phyloP scores from a whole-genome alignment of 1,139 yeast species.

The Hansenula anomala region DNA sequence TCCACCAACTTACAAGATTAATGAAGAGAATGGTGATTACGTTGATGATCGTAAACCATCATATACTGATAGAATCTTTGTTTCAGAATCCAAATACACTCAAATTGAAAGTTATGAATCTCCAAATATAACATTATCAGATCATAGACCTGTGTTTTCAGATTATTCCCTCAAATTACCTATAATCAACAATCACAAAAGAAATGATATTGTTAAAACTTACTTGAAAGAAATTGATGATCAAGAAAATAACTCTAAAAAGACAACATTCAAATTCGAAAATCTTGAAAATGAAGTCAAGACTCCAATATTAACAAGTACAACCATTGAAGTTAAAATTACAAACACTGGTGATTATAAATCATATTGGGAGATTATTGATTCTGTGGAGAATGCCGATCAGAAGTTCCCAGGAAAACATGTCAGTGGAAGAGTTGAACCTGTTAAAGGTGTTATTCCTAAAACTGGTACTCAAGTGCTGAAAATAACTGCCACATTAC shows the following conservation, averaged over 20 bases:
- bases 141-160: slow-evolving; percentile 71
- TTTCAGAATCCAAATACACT: slow-evolving; percentile 15
- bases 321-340: slow-evolving; percentile 14
- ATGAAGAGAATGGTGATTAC: slow-evolving; percentile 40
- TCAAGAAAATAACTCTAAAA: slow-evolving; percentile 34
- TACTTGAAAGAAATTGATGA: slow-evolving; percentile 35
- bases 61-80: slow-evolving; percentile 70
- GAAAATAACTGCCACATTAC: slow-evolving; percentile 18
- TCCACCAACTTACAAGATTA: slow-evolving; percentile 67
- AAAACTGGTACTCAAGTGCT: slow-evolving; percentile 19
- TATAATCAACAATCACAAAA: slow-evolving; percentile 39
- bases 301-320: slow-evolving; percentile 14
- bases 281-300: slow-evolving; percentile 12
- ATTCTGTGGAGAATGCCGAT: slow-evolving; percentile 14
- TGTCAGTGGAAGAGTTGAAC: slow-evolving; percentile 11
- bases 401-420: slow-evolving; percentile 6
- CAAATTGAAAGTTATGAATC: slow-evolving; percentile 29
- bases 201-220: slow-evolving; percentile 29
- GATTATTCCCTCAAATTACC: slow-evolving; percentile 42
- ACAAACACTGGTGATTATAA: slow-evolving; percentile 22
- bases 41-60: slow-evolving; percentile 67
- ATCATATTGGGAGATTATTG: slow-evolving; percentile 27
- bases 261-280: slow-evolving; percentile 30
- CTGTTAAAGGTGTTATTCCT: slow-evolving; percentile 21
- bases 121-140: slow-evolving; percentile 46